Evolutionary conservation across 1,284 basidiomycete genomes (phyloP), one percentile per base, ranked within the genome.

Genomic region (Puccinia coronata): DNA sequence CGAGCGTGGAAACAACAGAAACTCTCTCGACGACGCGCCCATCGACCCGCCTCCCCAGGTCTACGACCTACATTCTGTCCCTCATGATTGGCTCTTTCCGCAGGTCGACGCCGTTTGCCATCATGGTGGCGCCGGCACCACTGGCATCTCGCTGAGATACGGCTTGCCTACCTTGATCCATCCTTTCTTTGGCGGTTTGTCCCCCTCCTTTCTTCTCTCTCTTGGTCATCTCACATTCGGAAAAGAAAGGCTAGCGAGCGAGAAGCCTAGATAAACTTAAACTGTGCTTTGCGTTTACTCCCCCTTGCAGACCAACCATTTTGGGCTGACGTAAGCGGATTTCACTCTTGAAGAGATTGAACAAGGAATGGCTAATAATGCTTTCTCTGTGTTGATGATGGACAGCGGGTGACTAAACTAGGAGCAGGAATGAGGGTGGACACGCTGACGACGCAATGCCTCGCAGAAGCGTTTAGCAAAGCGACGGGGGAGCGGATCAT

Each of bases 41-140:
- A 72, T 80, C n/a, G 51, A 55, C 1, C 25, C 61, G 12, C 80
- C 80, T 9, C 23, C 59, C 20, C 82, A 85, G 31, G 83, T 83
- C 16, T 85, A 84, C 74, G 83, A 83, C n/a, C 83, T 85, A 34
- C 83, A 85, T 47, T 84, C 84, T 31, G 82, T 85, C 3, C 85
- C 85, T 3, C 85, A 85, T 78, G 85, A 85, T 82, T 85, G 85
- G 85, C 82, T 85, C 4, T 85, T 85, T 79, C 85, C 85, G 1
- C 82, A 83, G 77, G 83, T 85, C 53, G 85, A 85, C 80, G 84
- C 85, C 76, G 85, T 84, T 16, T 83, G 85, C 82, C 85, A 85
- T 77, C 85, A 85, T 71, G 85, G 96, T 82, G 96, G 96, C 73
- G 95, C 96, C 3, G 96, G 96, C 28, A 98, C 96, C 0, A 94